A percentile compares a stretch with the other conserved stretches of the same genome.
Conservation (phyloP, 306 rosid genomes). For the Hippophae rhamnoides region DNA sequence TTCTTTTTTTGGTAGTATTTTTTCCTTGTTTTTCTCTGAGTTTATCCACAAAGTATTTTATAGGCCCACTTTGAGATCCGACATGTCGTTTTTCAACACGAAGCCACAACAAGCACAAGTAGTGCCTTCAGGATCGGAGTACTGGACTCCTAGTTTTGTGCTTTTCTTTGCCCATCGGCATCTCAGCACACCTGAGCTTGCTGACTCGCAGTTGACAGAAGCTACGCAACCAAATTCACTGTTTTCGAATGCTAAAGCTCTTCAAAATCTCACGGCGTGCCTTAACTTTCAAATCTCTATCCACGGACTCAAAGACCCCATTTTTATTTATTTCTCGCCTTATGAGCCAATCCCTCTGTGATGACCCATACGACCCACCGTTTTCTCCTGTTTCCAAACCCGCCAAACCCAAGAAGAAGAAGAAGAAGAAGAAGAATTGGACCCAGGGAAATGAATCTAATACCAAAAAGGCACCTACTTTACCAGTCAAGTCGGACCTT, state of each 20-base stretch:
- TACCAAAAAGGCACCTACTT: conserved; percentile 10
- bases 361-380: conserved; percentile 56
- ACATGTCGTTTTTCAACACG: too few relatives aligned
- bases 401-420: conserved; percentile 19
- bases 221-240: background rate
- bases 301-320: background rate
- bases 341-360: conserved; percentile 12
- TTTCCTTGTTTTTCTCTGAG: too few relatives aligned
- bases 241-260: conserved; percentile 20
- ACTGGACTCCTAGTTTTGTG: too few relatives aligned
- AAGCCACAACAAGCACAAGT: too few relatives aligned
- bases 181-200: too few relatives aligned
- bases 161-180: too few relatives aligned
- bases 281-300: conserved; percentile 7
- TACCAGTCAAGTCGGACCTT: conserved; percentile 52
- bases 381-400: conserved; percentile 42
- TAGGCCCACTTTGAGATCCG: too few relatives aligned
- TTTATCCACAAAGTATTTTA: too few relatives aligned
- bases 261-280: conserved; percentile 13
- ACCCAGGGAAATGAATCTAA: conserved; percentile 6
- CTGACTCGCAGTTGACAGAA: background rate
- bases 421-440: background rate
- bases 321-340: conserved; percentile 18
- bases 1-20: too few relatives aligned
- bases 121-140: too few relatives aligned